Evolutionary conservation across 805 yeast genomes (phyloP).

Genomic region (Starmerella cellae): DNA sequence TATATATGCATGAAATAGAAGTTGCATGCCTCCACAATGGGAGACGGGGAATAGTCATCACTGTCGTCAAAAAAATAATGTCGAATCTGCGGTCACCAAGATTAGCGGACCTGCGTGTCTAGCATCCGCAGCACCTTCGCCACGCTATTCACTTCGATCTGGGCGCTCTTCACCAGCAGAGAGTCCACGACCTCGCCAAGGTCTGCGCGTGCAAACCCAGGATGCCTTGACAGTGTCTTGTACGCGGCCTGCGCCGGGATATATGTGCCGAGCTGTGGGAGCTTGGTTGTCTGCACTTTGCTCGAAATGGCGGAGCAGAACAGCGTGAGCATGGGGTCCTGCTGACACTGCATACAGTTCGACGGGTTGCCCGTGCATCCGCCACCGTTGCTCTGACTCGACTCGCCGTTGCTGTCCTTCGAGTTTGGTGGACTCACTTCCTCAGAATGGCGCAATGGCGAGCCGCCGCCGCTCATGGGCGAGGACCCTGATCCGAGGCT

Average conservation of each 20-base stretch:
- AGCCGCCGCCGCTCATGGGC: conserved; percentile 1
- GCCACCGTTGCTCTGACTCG: conserved; percentile 10
- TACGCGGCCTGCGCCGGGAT: conserved; percentile 88
- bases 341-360: conserved; percentile 67
- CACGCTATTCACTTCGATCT: conserved; percentile 81
- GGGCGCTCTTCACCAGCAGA: conserved; percentile 70
- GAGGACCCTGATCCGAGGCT: not conserved
- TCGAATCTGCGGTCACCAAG: too few species aligned
- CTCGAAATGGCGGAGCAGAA: conserved; percentile 79
- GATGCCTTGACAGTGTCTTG: conserved; percentile 71
- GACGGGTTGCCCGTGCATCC: conserved; percentile 79
- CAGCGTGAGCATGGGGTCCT: conserved; percentile 75
- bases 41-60: too few species aligned
- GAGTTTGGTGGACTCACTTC: not conserved
- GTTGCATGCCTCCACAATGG: too few species aligned
- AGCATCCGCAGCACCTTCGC: conserved; percentile 73
- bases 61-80: too few species aligned
- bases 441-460: conserved; percentile 1
- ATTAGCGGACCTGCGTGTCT: conserved; percentile 33
- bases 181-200: conserved; percentile 61
- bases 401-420: not conserved
- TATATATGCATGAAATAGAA: too few species aligned
- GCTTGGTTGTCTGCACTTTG: conserved; percentile 14
- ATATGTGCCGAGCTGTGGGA: conserved; percentile 30
- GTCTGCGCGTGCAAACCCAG: conserved; percentile 59